phyloP scores from a whole-genome alignment of 345 rosid species.

The Populus deltoides region DNA sequence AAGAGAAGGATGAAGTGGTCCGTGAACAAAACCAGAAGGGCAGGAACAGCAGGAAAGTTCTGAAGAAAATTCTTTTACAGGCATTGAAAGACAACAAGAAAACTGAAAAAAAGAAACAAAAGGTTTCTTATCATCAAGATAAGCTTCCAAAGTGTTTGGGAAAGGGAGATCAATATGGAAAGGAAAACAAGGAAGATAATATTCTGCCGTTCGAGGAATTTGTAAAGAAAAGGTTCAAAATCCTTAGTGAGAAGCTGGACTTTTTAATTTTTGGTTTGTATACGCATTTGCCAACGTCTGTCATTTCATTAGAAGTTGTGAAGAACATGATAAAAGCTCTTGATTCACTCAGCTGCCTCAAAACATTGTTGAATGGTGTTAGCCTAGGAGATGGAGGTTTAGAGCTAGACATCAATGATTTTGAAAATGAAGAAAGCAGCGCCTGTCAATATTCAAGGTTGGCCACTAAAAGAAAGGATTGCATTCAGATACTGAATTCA shows the following conservation, averaged over 20 bases:
- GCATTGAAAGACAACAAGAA: neutral
- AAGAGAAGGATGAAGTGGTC: neutral
- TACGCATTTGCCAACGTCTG: conserved; percentile 4
- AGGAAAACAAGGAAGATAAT: neutral
- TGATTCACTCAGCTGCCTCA: neutral
- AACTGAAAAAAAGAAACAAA: neutral
- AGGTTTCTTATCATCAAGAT: neutral
- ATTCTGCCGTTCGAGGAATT: conserved; percentile 1
- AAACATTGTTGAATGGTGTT: neutral
- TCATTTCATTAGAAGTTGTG: neutral
- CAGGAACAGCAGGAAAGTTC: neutral
- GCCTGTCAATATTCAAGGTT: neutral
- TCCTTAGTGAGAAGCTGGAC: neutral
- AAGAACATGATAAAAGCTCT: neutral
- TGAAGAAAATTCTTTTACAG: neutral
- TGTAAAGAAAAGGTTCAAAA: neutral
- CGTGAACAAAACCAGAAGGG: neutral
- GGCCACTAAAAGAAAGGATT: neutral
- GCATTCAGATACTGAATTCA: conserved; percentile 8
- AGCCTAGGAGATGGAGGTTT: neutral
- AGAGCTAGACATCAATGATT: neutral
- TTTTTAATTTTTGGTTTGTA: neutral
- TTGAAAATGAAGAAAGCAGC: neutral
- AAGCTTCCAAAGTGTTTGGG: neutral
- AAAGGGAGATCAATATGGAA: neutral